Evolutionary conservation across 345 rosid species (phyloP).

Genomic region (Eucalyptus cloeziana): DNA sequence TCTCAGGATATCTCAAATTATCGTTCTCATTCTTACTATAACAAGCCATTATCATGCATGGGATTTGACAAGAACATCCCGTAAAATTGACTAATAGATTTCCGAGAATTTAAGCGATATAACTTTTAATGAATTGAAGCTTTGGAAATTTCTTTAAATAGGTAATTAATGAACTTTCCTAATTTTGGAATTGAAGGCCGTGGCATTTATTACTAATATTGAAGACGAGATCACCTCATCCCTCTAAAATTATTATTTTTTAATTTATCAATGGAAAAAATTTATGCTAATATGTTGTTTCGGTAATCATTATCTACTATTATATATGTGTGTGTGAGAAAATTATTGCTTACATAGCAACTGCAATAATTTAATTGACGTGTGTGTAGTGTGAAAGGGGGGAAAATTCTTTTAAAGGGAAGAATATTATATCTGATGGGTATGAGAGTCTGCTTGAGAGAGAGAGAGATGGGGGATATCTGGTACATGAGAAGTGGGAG

Average conservation of each 20-base stretch:
- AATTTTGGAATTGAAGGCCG: not conserved
- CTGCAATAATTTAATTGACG: not conserved
- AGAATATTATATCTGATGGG: not conserved
- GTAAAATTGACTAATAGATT: not conserved
- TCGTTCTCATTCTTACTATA: fast-evolving
- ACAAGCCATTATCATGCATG: fast-evolving
- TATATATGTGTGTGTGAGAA: not conserved
- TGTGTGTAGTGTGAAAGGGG: not conserved
- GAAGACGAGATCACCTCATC: not conserved
- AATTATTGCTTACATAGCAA: not conserved
- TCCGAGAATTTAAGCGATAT: not conserved
- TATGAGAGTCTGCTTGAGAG: not conserved
- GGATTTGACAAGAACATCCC: not conserved
- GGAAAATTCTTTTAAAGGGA: not conserved
- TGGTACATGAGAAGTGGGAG: not conserved
- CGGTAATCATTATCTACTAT: not conserved
- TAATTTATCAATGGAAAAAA: not conserved
- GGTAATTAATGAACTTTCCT: not conserved
- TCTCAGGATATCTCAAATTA: not conserved
- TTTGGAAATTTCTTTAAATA: not conserved
- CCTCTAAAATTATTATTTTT: not conserved
- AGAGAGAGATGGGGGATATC: not conserved
- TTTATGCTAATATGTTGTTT: not conserved
- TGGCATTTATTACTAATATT: not conserved
- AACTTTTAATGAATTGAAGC: not conserved